phyloP scores from a whole-genome alignment of 1,139 yeast genomes.

The Scheffersomyces stambukii region DNA sequence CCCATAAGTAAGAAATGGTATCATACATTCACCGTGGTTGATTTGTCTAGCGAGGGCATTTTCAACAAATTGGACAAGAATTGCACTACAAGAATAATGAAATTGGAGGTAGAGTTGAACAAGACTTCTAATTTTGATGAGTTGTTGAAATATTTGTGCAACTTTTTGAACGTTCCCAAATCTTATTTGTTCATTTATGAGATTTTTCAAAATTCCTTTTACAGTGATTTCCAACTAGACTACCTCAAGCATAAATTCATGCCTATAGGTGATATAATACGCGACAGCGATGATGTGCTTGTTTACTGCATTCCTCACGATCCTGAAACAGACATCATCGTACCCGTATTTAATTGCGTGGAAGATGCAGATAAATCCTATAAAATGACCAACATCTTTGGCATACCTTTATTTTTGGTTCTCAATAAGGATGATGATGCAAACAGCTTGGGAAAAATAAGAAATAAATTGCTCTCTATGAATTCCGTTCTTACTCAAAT shows the following conservation, averaged over 20 bases:
- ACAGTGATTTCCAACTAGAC: constrained; percentile 62
- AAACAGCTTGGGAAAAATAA: constrained; percentile 46
- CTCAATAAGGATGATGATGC: constrained; percentile 47
- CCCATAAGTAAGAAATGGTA: constrained; percentile 79
- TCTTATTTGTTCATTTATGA: constrained; percentile 60
- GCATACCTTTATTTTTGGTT: constrained; percentile 71
- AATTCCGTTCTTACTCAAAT: constrained; percentile 22
- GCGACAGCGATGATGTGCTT: constrained; percentile 58
- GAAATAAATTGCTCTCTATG: constrained; percentile 49
- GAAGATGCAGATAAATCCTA: constrained; percentile 40
- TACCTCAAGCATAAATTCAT: constrained; percentile 56
- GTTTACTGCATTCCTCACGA: constrained; percentile 63
- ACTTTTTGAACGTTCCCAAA: constrained; percentile 42
- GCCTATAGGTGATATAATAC: constrained; percentile 68
- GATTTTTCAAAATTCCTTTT: constrained; percentile 65
- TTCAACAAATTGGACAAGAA: constrained; percentile 3
- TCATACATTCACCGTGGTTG: constrained; percentile 60
- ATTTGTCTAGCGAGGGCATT: constrained; percentile 47
- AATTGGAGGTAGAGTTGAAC: constrained; percentile 66
- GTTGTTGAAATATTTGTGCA: constrained; percentile 56
- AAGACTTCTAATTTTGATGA: constrained; percentile 65
- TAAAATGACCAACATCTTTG: constrained; percentile 44
- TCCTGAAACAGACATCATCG: constrained; percentile 42
- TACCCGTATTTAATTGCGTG: constrained; percentile 66
- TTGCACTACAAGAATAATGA: constrained; percentile 18